These are phyloP conservation scores for Phalaenopsis aphrodite DNA, from an alignment of 106 monocot genomes.

Conservation along the genomic window DNA sequence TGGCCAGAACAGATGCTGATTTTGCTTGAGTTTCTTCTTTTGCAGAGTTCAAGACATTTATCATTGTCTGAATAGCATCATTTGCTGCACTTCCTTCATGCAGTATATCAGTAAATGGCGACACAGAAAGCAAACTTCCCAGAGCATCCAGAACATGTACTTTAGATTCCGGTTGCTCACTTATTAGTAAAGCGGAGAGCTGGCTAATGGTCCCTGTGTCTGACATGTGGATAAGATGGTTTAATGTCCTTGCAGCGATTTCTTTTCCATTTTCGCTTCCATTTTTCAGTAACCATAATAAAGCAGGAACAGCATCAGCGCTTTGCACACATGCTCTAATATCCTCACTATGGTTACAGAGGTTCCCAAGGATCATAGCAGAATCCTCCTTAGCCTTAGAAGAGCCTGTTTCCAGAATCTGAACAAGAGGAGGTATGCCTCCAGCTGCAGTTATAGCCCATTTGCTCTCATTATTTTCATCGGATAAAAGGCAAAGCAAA, in stretches of 20 bases:
- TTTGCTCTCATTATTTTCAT: conserved; percentile 95
- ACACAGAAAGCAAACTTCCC: conserved; percentile 72
- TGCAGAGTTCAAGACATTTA: conserved; percentile 49
- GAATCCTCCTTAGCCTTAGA: conserved; percentile 98
- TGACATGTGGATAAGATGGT: conserved; percentile 89
- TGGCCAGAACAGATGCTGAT: conserved; percentile 85
- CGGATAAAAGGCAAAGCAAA: conserved; percentile 77
- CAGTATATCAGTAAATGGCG: conserved; percentile 78
- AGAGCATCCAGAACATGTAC: conserved; percentile 90
- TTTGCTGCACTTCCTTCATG: conserved; percentile 95
- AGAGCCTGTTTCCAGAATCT: conserved; percentile 93
- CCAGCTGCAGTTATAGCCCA: conserved; percentile 99
- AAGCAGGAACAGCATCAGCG: conserved; percentile 98
- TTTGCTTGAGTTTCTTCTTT: conserved; percentile 94
- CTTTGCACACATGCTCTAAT: conserved; percentile 96
- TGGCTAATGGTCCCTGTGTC: conserved; percentile 94
- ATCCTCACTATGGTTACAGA: conserved; percentile 98
- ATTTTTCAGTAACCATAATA: conserved; percentile 95
- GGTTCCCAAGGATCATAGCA: conserved; percentile 89
- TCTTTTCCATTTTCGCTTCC: conserved; percentile 92
- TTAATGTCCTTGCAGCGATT: conserved; percentile 88
- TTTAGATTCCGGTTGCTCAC: conserved; percentile 96
- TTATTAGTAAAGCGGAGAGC: conserved; percentile 78
- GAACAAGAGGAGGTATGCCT: conserved; percentile 98
- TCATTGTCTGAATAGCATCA: conserved; percentile 97